Evolutionary conservation across 2,329 filamentous ascomycete genomes (phyloP).

Genomic region (Epichloe brachyelytri): DNA sequence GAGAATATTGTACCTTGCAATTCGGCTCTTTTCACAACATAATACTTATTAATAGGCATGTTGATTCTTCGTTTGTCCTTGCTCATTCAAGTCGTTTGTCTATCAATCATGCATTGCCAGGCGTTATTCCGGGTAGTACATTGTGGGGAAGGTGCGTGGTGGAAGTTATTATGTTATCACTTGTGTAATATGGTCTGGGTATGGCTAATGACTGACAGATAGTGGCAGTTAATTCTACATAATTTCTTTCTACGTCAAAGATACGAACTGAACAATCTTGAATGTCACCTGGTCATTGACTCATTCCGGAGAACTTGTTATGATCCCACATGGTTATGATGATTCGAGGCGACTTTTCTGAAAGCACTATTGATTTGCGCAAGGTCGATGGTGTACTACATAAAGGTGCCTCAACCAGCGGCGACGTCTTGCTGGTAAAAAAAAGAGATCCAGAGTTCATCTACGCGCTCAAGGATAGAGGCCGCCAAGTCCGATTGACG

Average conservation of each 20-base stretch:
- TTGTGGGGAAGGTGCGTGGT: background rate
- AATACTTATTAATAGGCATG: background rate
- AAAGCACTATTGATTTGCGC: background rate
- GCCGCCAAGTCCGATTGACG: too few relatives aligned
- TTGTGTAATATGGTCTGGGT: background rate
- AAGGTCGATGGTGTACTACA: background rate
- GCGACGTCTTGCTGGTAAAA: too few relatives aligned
- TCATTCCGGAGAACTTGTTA: background rate
- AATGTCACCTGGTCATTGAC: background rate
- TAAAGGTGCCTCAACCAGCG: too few relatives aligned
- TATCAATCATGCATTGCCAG: conserved; percentile 4
- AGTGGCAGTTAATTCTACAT: background rate
- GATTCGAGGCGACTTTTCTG: too few relatives aligned
- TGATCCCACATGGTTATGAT: too few relatives aligned
- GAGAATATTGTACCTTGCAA: background rate
- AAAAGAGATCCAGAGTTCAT: too few relatives aligned
- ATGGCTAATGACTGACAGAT: background rate
- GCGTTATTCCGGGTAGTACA: conserved; percentile 1
- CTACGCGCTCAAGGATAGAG: too few relatives aligned
- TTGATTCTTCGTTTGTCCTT: background rate
- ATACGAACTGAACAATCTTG: background rate
- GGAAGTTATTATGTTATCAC: background rate
- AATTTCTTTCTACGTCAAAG: background rate
- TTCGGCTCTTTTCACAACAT: background rate
- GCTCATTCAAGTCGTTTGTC: background rate